phyloP scores from a whole-genome alignment of 1,284 basidiomycete genomes.

The Rhizopogon hawkerae region DNA sequence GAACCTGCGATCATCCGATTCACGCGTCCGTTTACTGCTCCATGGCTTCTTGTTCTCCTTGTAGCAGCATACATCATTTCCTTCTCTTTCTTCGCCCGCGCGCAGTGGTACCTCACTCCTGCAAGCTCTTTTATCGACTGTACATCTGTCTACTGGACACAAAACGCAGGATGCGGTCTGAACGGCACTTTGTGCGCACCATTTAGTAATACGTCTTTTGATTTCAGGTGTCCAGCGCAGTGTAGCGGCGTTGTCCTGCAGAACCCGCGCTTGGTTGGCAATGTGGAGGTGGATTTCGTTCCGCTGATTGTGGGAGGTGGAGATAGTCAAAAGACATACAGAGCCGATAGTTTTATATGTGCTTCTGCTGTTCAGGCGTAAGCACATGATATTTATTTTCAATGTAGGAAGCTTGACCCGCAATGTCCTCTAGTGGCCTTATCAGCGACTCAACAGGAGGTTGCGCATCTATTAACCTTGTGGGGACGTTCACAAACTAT shows the following conservation, averaged over 20 bases:
- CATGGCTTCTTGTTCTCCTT: constrained; percentile 49
- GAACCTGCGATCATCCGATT: constrained; percentile 44
- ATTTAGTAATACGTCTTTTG: constrained; percentile 52
- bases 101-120: constrained; percentile 64
- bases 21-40: constrained; percentile 43
- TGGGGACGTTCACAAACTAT: constrained; percentile 68
- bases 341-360: constrained; percentile 82
- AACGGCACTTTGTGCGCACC: constrained; percentile 63
- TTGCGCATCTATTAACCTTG: constrained; percentile 63
- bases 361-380: constrained; percentile 79
- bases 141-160: constrained; percentile 63
- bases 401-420: constrained; percentile 5
- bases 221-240: constrained; percentile 77
- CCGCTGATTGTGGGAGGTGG: constrained; percentile 82
- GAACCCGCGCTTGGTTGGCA: constrained; percentile 73
- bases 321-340: constrained; percentile 59
- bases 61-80: constrained; percentile 60
- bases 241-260: constrained; percentile 62
- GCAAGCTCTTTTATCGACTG: constrained; percentile 56
- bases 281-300: constrained; percentile 53
- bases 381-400: constrained; percentile 22
- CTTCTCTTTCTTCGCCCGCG: constrained; percentile 64
- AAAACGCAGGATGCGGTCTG: constrained; percentile 70
- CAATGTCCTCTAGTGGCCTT: constrained; percentile 44
- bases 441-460: constrained; percentile 62